These are phyloP conservation scores for Puccinia polysora DNA, from an alignment of 1,284 basidiomycete species.

Conservation along the genomic window DNA sequence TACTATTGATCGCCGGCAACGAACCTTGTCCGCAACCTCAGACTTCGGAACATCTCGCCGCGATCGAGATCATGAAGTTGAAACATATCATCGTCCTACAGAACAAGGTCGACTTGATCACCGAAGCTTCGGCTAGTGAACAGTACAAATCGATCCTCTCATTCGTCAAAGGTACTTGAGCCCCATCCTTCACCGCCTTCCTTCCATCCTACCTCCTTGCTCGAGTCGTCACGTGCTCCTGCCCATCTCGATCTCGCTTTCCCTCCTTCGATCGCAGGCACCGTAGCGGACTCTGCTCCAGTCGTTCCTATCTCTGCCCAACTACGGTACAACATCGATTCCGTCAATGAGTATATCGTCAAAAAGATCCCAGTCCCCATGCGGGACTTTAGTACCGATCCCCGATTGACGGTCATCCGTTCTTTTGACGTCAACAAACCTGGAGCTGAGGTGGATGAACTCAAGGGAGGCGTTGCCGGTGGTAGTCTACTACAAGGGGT, in stretches of 20 bases:
- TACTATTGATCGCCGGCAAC: slow-evolving; percentile 91
- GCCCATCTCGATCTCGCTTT: background rate
- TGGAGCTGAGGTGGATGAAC: slow-evolving; percentile 89
- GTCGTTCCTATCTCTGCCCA: slow-evolving; percentile 99
- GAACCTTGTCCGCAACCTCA: slow-evolving; percentile 98
- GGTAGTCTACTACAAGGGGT: slow-evolving; percentile 92
- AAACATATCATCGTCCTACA: slow-evolving; percentile 97
- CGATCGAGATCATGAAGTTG: slow-evolving; percentile 98
- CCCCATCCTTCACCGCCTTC: background rate
- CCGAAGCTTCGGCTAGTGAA: slow-evolving; percentile 81
- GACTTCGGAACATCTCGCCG: slow-evolving; percentile 95
- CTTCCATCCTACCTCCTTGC: background rate
- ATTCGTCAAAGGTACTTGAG: slow-evolving; percentile 74
- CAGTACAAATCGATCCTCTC: slow-evolving; percentile 87
- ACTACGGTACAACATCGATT: slow-evolving; percentile 98
- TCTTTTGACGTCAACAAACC: slow-evolving; percentile 99
- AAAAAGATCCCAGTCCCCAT: slow-evolving; percentile 90
- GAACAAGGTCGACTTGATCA: slow-evolving; percentile 94
- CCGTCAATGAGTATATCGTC: slow-evolving; percentile 98
- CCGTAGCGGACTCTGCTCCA: slow-evolving; percentile 90
- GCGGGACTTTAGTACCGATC: slow-evolving; percentile 85
- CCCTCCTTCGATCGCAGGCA: slow-evolving; percentile 60
- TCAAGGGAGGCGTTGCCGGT: slow-evolving; percentile 97
- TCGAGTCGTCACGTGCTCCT: background rate
- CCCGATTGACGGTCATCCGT: slow-evolving; percentile 93